These are phyloP conservation scores for Acer yangbiense DNA, from an alignment of 345 rosid genomes.

Conservation along the genomic window DNA sequence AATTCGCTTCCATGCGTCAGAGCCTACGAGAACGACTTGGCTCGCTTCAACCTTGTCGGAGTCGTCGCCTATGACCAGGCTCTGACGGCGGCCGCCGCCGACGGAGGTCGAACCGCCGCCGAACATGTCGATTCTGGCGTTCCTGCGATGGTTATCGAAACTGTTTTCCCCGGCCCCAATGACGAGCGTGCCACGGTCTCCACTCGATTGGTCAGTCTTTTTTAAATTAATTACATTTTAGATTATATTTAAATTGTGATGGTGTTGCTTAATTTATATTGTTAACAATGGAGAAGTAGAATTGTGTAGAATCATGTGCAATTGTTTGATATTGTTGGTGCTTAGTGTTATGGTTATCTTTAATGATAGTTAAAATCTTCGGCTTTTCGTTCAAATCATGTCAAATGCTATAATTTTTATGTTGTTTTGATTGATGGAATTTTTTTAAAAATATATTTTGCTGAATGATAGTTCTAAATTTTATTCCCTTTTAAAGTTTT, in stretches of 20 bases:
- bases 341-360: too few relatives aligned
- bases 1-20: slow-evolving; percentile 72
- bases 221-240: too few relatives aligned
- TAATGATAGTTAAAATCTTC: too few relatives aligned
- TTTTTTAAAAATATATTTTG: not conserved
- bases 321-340: not conserved
- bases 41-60: slow-evolving; percentile 77
- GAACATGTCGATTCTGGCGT: slow-evolving; percentile 63
- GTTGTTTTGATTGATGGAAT: too few relatives aligned
- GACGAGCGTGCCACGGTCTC: slow-evolving; percentile 64
- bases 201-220: slow-evolving; percentile 67
- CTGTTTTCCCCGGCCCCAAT: slow-evolving; percentile 66
- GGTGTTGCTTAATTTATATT: too few relatives aligned
- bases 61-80: slow-evolving; percentile 77
- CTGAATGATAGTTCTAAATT: not conserved
- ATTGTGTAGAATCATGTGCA: too few relatives aligned
- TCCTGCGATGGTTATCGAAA: slow-evolving; percentile 82
- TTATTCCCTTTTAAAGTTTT: slow-evolving; percentile 52
- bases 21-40: slow-evolving; percentile 71
- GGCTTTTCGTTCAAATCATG: too few relatives aligned
- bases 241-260: too few relatives aligned
- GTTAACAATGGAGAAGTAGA: too few relatives aligned
- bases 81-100: slow-evolving; percentile 86
- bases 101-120: slow-evolving; percentile 83
- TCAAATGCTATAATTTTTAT: too few relatives aligned